Evolutionary conservation across 2,329 filamentous ascomycete species (phyloP).

Genomic region (Fusarium compactum): DNA sequence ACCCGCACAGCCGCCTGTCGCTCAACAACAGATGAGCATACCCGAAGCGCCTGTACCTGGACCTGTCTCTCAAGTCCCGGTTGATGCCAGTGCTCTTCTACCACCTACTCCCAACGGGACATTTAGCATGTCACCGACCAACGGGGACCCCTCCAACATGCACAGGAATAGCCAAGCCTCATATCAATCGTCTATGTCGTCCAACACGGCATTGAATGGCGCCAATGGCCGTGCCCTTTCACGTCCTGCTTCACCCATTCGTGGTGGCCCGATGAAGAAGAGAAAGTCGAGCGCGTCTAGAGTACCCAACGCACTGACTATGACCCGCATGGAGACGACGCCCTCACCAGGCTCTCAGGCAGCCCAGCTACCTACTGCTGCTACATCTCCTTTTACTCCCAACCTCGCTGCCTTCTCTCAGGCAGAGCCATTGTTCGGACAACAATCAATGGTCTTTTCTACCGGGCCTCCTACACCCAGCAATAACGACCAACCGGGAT

Average conservation of each 20-base stretch:
- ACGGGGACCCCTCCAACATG: constrained; percentile 71
- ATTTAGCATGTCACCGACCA: constrained; percentile 70
- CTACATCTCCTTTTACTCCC: constrained; percentile 67
- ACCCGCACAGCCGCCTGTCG: constrained; percentile 45
- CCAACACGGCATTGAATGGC: constrained; percentile 51
- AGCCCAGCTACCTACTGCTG: constrained; percentile 54
- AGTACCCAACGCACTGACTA: constrained; percentile 78
- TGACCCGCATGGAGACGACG: constrained; percentile 82
- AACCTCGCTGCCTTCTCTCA: constrained; percentile 59
- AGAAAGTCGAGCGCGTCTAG: constrained; percentile 82
- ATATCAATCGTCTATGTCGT: constrained; percentile 49
- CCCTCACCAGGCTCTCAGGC: constrained; percentile 55
- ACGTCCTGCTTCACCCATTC: constrained; percentile 78
- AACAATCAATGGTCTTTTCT: constrained; percentile 58
- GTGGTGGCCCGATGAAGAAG: constrained; percentile 79
- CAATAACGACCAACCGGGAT: constrained; percentile 70
- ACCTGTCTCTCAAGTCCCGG: constrained; percentile 33
- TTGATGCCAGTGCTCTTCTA: constrained; percentile 52
- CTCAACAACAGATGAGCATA: constrained; percentile 46
- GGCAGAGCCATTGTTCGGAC: constrained; percentile 61
- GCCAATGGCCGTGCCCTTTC: constrained; percentile 64
- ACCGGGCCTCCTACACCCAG: constrained; percentile 76
- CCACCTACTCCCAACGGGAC: constrained; percentile 53
- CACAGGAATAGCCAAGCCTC: constrained; percentile 61
- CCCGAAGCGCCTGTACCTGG: constrained; percentile 43